These are phyloP conservation scores for Phytophthora pinifolia DNA, from an alignment of 352 stramenopile species.

Conservation along the genomic window DNA sequence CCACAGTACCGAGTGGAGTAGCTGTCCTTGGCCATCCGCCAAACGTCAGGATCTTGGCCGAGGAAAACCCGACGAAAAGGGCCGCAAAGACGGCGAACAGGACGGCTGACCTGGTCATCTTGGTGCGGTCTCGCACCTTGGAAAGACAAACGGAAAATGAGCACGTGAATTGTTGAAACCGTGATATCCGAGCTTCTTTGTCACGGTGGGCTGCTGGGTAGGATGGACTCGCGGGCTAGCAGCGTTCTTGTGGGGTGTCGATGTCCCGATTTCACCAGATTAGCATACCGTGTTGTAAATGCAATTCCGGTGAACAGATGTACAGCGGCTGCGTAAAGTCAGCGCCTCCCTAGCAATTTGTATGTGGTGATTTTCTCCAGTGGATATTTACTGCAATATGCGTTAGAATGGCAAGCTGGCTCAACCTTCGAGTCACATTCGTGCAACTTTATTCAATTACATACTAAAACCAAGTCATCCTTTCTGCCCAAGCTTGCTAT, in stretches of 20 bases:
- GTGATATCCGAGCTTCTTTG: constrained; percentile 16
- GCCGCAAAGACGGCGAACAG: constrained; percentile 12
- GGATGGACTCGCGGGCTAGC: constrained; percentile 6
- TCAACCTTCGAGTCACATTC: too few relatives aligned
- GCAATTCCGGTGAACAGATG: constrained; percentile 23
- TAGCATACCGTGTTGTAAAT: constrained; percentile 26
- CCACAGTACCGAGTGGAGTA: constrained; percentile 10
- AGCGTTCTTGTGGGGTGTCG: constrained; percentile 9
- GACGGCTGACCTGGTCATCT: constrained; percentile 12
- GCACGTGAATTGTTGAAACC: constrained; percentile 5
- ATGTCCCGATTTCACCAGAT: constrained; percentile 22
- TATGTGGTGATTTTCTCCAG: too few relatives aligned
- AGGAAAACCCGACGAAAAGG: constrained; percentile 9
- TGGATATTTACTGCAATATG: too few relatives aligned
- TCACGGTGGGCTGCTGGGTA: constrained; percentile 4
- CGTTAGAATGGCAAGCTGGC: too few relatives aligned
- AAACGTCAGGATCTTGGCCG: constrained; percentile 15
- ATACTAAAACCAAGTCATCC: too few relatives aligned
- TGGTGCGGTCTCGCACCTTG: constrained; percentile 8
- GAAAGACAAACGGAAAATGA: constrained; percentile 13
- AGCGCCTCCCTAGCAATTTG: too few relatives aligned
- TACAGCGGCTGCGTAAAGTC: too few relatives aligned
- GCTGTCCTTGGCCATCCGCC: constrained; percentile 2
- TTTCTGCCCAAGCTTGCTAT: too few relatives aligned
- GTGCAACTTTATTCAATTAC: too few relatives aligned